Evolutionary conservation across 1,284 basidiomycete genomes (phyloP).

Genomic region (Phenoliferia sp.): DNA sequence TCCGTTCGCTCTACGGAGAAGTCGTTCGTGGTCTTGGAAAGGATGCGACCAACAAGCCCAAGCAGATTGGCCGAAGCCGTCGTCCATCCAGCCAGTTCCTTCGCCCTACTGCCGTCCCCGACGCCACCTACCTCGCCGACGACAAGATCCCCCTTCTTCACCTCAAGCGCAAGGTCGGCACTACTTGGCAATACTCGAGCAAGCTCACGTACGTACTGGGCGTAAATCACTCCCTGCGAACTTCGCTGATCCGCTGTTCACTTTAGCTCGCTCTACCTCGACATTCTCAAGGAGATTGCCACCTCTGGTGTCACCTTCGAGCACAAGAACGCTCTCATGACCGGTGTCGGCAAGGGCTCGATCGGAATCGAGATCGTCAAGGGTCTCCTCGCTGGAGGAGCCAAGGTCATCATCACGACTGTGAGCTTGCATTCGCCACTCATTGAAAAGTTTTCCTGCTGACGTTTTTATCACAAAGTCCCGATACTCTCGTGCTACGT

Average conservation of each 20-base stretch:
- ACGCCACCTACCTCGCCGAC: slow-evolving; percentile 68
- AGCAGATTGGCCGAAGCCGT: slow-evolving; percentile 55
- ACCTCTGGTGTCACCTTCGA: slow-evolving; percentile 97
- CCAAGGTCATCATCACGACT: slow-evolving; percentile 93
- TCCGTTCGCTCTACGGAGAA: slow-evolving; percentile 93
- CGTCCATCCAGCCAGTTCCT: slow-evolving; percentile 92
- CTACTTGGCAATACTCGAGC: slow-evolving; percentile 91
- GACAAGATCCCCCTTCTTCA: slow-evolving; percentile 93
- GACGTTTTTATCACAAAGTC: slow-evolving; percentile 41
- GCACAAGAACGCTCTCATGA: slow-evolving; percentile 96
- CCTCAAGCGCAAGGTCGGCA: slow-evolving; percentile 94
- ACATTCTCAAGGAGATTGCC: slow-evolving; percentile 94
- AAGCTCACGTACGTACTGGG: slow-evolving; percentile 68
- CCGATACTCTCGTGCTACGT: slow-evolving; percentile 48
- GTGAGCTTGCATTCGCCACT: slow-evolving; percentile 62
- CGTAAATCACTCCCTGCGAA: not conserved
- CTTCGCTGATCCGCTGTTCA: slow-evolving; percentile 33
- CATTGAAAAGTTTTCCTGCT: not conserved
- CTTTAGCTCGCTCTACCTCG: slow-evolving; percentile 56
- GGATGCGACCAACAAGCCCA: slow-evolving; percentile 23
- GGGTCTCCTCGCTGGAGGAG: slow-evolving; percentile 90
- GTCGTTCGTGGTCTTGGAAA: slow-evolving; percentile 67
- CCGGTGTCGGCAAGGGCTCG: slow-evolving; percentile 94
- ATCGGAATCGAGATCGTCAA: slow-evolving; percentile 97
- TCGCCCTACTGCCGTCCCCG: slow-evolving; percentile 69